Base-by-base conservation (phyloP, 2,329 filamentous ascomycete species). In the Hymenoscyphus linearis region DNA sequence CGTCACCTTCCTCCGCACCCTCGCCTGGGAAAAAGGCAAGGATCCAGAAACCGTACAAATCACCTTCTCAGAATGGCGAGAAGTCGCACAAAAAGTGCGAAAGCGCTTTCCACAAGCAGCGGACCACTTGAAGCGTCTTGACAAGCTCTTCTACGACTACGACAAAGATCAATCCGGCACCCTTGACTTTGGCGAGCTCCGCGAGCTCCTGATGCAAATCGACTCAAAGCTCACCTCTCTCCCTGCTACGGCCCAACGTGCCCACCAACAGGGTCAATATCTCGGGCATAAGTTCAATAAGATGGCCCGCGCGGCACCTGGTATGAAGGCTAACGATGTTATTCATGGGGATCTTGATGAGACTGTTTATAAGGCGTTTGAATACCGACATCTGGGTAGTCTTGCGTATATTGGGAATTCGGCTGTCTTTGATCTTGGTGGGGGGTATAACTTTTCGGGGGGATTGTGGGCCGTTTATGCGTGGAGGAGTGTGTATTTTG, bases 321-420 rank as follows among this genome's bases (percentile, higher is more conserved):
- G 90, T 1, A 79, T 98, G 73, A 77, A 76, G 52, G 82, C 87
- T 57, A 98, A 98, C 70, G 85, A 96, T 58, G 84, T 98, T 50
- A 80, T 87, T 62, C 90, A 97, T 69, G 93, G 93, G 22, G 93
- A 98, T 72, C 76, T 98, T 5, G 96, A 99, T 71, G 90, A 93
- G 53, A 89, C 92, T 1, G 86, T 95, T 13, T 98, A 96, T 80
- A 93, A 90, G 75, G 90, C 95, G 0, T 99, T 99, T 72, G 89
- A 96, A 74, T 99, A 99, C 76, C 87, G 82, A 70, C 93, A 99
- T 73, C 82, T 99, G 25, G 95, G 96, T 25, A 95, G 86, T 67
- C 77, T 99, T 69, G 95, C 96, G 5, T 99, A 99, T 71, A 87
- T 99, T 67, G 96, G 96, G 52, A 99, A 99, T 74, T 93, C 92